Percentiles rank a stretch among this genome's conserved stretches.
These are phyloP conservation scores for Yamadazyma tumulicola DNA, from an alignment of 805 yeast species.

Conservation along the genomic window DNA sequence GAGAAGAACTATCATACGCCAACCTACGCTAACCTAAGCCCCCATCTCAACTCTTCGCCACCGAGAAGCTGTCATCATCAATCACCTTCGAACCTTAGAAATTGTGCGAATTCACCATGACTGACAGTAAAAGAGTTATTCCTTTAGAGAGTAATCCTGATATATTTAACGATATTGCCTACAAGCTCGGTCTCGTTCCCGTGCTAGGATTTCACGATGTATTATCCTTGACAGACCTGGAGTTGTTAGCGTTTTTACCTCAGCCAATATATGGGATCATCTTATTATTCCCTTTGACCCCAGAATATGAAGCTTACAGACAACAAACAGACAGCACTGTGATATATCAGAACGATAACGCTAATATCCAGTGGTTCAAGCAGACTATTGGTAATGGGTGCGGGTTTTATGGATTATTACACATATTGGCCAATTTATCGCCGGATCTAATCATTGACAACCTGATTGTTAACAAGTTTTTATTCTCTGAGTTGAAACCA, in stretches of 20 bases:
- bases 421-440: slow-evolving; percentile 48
- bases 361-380: slow-evolving; percentile 65
- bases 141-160: slow-evolving; percentile 92
- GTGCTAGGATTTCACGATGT: slow-evolving; percentile 70
- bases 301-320: slow-evolving; percentile 52
- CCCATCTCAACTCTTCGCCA: too few relatives aligned
- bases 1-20: too few relatives aligned
- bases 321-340: slow-evolving; percentile 31
- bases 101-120: too few relatives aligned
- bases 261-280: slow-evolving; percentile 74
- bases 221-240: slow-evolving; percentile 80
- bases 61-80: too few relatives aligned
- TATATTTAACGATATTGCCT: slow-evolving; percentile 69
- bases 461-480: slow-evolving; percentile 23
- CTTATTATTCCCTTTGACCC: slow-evolving; percentile 79
- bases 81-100: too few relatives aligned
- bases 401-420: slow-evolving; percentile 86
- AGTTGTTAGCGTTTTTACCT: slow-evolving; percentile 75
- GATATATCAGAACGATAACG: slow-evolving; percentile 22
- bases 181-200: slow-evolving; percentile 61
- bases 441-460: slow-evolving; percentile 40
- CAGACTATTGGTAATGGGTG: slow-evolving; percentile 89
- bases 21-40: too few relatives aligned
- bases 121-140: slow-evolving; percentile 44
- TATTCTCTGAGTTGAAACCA: slow-evolving; percentile 11